phyloP scores from a whole-genome alignment of 768 basidiomycete genomes.

The Gloeopeniophorella convolvens region DNA sequence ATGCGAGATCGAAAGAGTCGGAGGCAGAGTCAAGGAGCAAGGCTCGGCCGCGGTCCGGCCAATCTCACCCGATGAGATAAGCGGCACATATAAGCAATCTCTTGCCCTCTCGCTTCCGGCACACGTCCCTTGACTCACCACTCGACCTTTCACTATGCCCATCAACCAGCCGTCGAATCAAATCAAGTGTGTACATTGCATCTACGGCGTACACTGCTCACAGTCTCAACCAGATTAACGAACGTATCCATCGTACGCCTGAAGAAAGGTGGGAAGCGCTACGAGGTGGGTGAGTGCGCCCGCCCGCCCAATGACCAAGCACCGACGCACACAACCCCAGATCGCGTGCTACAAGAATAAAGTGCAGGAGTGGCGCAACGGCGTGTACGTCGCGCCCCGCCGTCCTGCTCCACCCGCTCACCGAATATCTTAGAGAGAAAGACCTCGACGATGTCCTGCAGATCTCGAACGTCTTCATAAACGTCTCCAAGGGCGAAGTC shows the following conservation, averaged over 20 bases:
- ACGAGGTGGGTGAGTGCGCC: slow-evolving; percentile 60
- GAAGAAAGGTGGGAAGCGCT: slow-evolving; percentile 96
- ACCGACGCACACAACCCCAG: slow-evolving; percentile 31
- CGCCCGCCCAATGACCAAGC: neutral
- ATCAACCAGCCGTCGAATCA: slow-evolving; percentile 87
- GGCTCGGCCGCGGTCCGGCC: neutral
- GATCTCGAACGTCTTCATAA: slow-evolving; percentile 91
- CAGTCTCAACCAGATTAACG: slow-evolving; percentile 58
- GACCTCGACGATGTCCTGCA: slow-evolving; percentile 94
- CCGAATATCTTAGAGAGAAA: slow-evolving; percentile 56
- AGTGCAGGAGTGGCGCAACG: slow-evolving; percentile 92
- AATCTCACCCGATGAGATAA: neutral
- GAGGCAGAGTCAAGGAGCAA: neutral
- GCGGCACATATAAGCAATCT: no score
- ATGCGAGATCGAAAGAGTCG: neutral
- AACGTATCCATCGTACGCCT: slow-evolving; percentile 95
- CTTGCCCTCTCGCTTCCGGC: neutral
- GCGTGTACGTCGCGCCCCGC: slow-evolving; percentile 53
- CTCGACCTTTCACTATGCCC: slow-evolving; percentile 28
- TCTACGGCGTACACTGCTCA: neutral
- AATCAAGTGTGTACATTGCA: slow-evolving; percentile 28
- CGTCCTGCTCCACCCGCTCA: neutral
- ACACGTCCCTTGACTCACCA: neutral
- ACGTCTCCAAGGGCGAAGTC: slow-evolving; percentile 94
- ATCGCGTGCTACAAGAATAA: slow-evolving; percentile 99